Base-by-base conservation (phyloP, 2,329 filamentous ascomycete species). In the Ampelomyces quisqualis region DNA sequence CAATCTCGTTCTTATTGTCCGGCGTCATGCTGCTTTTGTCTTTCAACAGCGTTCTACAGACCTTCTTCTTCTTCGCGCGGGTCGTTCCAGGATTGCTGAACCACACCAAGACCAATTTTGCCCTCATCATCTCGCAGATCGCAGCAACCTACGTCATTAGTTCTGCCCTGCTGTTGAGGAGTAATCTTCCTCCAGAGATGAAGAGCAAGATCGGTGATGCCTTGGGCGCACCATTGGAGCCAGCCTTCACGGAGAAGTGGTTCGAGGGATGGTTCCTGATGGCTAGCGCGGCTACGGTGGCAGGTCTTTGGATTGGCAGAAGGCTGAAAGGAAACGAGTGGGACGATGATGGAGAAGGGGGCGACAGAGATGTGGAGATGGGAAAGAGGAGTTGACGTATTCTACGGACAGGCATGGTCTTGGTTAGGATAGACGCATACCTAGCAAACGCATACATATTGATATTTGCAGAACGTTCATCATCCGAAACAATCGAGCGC, bases 221-320 rank as follows among this genome's bases (percentile, higher is more conserved):
- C 1, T 70, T 95, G 20, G 83, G 87, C 29, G 86, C 86, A 14
- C 86, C 88, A 11, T 73, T 94, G 7, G 84, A 88, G 57, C 80
- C 81, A 5, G 74, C 75, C 0, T 88, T 88, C 57, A 85, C 88
- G 4, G 83, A 94, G 58, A 76, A 80, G 20, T 95, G 89, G 89
- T 95, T 95, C 55, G 89, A 95, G 65, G 83, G 81, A 6, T 91
- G 88, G 84, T 95, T 94, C 65, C 67, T 95, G 40, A 63, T 82
- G 2, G 84, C 85, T 4, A 85, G 83, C 47, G 71, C 75, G 0
- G 60, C 77, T 9, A 93, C 88, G 1, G 82, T 77, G 1, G 60
- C 79, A n/a, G 88, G 86, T 0, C 82, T 94, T 15, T 87, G 85
- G 76, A 63, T 90, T 3, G 85, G 86, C 0, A 76, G 81, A 78